These are phyloP conservation scores for Colletotrichum musicola DNA, from an alignment of 2,329 filamentous ascomycete species.

Conservation along the genomic window DNA sequence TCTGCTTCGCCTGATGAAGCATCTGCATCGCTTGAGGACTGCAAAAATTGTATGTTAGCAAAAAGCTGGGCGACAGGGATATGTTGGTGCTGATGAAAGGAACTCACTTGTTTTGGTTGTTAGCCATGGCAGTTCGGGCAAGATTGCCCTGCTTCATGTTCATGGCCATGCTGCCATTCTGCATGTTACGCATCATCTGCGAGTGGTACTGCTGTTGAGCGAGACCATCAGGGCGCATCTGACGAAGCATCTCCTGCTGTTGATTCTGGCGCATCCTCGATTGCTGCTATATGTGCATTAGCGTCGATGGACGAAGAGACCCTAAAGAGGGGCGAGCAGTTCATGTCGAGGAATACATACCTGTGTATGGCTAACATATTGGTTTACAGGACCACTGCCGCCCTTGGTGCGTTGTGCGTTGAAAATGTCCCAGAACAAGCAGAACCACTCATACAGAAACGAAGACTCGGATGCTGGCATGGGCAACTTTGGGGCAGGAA, in stretches of 20 bases:
- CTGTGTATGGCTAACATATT: conserved; percentile 87
- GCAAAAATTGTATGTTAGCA: conserved; percentile 35
- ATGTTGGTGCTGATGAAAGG: background rate
- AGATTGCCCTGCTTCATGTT: conserved; percentile 72
- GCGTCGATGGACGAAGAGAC: conserved; percentile 40
- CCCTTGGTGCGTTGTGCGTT: conserved; percentile 82
- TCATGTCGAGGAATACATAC: conserved; percentile 60
- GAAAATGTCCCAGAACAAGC: conserved; percentile 96
- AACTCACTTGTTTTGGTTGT: conserved; percentile 79
- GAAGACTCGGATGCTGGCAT: conserved; percentile 76
- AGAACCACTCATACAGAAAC: conserved; percentile 98
- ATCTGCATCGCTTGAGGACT: conserved; percentile 79
- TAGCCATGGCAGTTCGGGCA: conserved; percentile 82
- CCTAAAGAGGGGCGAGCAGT: background rate
- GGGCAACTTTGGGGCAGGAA: conserved; percentile 80
- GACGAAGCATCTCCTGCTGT: conserved; percentile 82
- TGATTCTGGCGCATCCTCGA: conserved; percentile 80
- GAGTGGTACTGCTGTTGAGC: conserved; percentile 67
- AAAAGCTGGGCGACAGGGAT: background rate
- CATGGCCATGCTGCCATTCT: conserved; percentile 71
- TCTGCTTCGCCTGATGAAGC: conserved; percentile 78
- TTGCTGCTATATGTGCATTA: conserved; percentile 64
- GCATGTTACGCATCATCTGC: conserved; percentile 76
- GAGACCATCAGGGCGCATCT: conserved; percentile 72
- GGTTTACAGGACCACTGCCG: conserved; percentile 72